These are phyloP conservation scores for Dendrobium huoshanense DNA, from an alignment of 106 monocot species.

Conservation along the genomic window DNA sequence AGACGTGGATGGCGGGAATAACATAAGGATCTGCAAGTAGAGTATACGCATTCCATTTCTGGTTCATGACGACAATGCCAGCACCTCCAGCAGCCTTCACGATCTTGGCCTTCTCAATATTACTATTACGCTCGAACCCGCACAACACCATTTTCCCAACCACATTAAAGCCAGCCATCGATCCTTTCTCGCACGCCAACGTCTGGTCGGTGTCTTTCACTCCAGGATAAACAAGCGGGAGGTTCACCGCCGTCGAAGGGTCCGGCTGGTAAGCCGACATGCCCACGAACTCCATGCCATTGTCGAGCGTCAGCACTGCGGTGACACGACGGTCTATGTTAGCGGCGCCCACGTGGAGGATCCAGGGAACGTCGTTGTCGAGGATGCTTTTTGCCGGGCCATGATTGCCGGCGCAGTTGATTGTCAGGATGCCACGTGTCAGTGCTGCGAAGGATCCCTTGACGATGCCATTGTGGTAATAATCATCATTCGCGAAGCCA, in stretches of 20 bases:
- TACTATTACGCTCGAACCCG: background rate
- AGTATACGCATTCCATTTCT: background rate
- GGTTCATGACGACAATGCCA: constrained; percentile 23
- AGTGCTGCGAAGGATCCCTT: constrained; percentile 8
- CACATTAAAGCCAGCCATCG: constrained; percentile 4
- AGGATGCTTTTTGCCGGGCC: constrained; percentile 1
- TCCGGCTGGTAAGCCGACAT: constrained; percentile 10
- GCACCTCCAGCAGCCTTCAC: constrained; percentile 33
- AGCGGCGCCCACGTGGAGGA: constrained; percentile 18
- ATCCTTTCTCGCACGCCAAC: background rate
- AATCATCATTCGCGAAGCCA: background rate
- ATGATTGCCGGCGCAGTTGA: background rate
- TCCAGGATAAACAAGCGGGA: constrained; percentile 9
- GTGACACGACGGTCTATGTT: background rate
- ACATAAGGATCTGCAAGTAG: background rate
- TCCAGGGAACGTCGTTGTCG: constrained; percentile 21
- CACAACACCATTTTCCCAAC: constrained; percentile 34
- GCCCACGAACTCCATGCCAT: constrained; percentile 12
- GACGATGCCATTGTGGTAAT: background rate
- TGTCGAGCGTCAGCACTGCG: constrained; percentile 13
- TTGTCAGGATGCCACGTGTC: background rate
- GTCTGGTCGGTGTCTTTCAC: background rate
- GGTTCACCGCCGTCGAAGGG: background rate
- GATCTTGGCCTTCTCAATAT: background rate
- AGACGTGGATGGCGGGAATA: constrained; percentile 15